These are phyloP conservation scores for Sanghuangporus sanghuang DNA, from an alignment of 1,284 basidiomycete genomes.

Conservation along the genomic window DNA sequence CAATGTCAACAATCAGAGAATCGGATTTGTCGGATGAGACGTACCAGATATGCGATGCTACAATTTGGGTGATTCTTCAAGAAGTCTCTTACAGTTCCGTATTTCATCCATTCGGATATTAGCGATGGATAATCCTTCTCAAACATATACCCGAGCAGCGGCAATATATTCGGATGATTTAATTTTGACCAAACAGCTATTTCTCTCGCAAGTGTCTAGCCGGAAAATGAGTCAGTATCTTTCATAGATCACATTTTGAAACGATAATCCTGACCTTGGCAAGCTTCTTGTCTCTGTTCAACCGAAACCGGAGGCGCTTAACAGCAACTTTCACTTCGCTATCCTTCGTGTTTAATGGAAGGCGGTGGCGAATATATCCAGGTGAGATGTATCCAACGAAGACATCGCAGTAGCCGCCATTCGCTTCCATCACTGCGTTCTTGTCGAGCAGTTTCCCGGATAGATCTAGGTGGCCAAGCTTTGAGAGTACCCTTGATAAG, in stretches of 20 bases:
- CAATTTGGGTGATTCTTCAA: too few relatives aligned
- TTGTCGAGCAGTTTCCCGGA: neutral
- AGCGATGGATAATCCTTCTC: too few relatives aligned
- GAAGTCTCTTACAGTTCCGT: too few relatives aligned
- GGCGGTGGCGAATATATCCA: neutral
- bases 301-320: conserved; percentile 2
- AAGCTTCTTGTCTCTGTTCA: neutral
- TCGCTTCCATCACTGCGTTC: neutral
- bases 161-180: too few relatives aligned
- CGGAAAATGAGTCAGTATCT: neutral
- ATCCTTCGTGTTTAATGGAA: neutral
- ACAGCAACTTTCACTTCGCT: conserved; percentile 2
- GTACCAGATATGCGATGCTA: neutral
- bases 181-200: too few relatives aligned
- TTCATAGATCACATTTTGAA: neutral
- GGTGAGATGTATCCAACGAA: neutral
- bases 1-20: neutral
- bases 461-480: neutral
- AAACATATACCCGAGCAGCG: too few relatives aligned
- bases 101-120: too few relatives aligned
- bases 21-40: too few relatives aligned
- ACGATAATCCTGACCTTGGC: neutral
- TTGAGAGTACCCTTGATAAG: neutral
- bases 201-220: neutral
- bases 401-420: neutral